These are phyloP conservation scores for Colletotrichum sp. DNA, from an alignment of 2,329 filamentous ascomycete genomes.

Conservation along the genomic window DNA sequence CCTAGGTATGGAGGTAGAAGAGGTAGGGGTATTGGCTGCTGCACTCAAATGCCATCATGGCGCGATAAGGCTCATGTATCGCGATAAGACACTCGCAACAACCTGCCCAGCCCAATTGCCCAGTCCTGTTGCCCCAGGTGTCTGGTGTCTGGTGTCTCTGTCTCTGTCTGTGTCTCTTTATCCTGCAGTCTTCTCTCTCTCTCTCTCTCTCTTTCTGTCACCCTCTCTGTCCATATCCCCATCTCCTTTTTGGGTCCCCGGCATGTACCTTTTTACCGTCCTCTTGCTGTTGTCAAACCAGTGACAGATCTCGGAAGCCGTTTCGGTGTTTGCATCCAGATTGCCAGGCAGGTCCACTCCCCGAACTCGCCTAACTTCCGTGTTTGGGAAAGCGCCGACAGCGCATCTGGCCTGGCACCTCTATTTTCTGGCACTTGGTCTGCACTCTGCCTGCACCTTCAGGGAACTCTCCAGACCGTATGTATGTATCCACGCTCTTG, in stretches of 20 bases:
- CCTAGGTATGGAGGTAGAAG: neutral
- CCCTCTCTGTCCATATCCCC: neutral
- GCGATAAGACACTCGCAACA: constrained; percentile 11
- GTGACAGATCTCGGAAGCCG: neutral
- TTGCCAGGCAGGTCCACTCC: neutral
- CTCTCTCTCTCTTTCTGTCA: neutral
- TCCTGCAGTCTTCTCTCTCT: neutral
- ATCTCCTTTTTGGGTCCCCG: neutral
- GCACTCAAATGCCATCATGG: constrained; percentile 20
- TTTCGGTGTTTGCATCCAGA: constrained; percentile 13
- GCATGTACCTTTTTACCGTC: neutral
- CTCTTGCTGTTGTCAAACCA: neutral
- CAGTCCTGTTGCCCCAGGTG: neutral
- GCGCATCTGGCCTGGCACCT: neutral
- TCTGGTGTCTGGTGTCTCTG: neutral
- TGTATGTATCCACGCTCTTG: neutral
- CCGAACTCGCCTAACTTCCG: constrained; percentile 14
- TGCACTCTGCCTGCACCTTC: neutral
- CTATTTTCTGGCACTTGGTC: neutral
- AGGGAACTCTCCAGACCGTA: neutral
- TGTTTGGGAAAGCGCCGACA: constrained; percentile 9
- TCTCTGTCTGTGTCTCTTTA: neutral
- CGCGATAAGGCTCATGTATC: constrained; percentile 23
- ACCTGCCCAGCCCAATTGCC: neutral
- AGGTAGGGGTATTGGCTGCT: constrained; percentile 14